Evolutionary conservation across 768 basidiomycete genomes (phyloP), one percentile per base, ranked within the genome.

Genomic region (Amanita muscaria): DNA sequence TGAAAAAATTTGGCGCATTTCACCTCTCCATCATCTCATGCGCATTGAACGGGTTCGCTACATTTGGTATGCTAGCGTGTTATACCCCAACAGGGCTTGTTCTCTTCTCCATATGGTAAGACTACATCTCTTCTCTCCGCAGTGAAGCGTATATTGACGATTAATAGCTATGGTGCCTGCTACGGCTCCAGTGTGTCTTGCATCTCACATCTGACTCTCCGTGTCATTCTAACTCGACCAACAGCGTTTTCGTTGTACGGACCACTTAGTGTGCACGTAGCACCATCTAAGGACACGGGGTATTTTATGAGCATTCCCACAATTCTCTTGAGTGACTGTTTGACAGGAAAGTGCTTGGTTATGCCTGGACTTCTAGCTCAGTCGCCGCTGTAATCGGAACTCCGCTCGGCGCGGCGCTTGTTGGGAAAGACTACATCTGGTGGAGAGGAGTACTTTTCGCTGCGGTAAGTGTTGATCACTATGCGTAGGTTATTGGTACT

Each of bases 381-480:
- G 27, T 48, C 29, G 47, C 47, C 18, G 40, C 47, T n/a, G 25
- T 48, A n/a, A 32, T 48, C 19, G 47, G 47, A 5, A 34, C 47
- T 1, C 47, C 47, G 10, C 32, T 48, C 31, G 42, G 36, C 10
- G 47, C 29, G 10, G 47, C 47, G 14, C 40, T 48, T 16, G 16
- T 48, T 10, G 47, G 47, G 12, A 30, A 19, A n/a, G 9, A 38
- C 18, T 48, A 40, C n/a, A 36, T 48, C n/a, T 48, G 47, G 47
- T 48, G 47, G 47, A 31, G 42, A 32, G 47, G 41, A 12, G 16
- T 48, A 18, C 9, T 42, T 9, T 48, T 48, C 29, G 41, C 47
- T 16, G 32, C 47, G 42, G 47, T 48, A 15, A n/a, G 46, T 37
- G 19, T 22, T 8, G 15, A 6, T 15, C n/a, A 10, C 16, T 22